These are phyloP conservation scores for Curvularia hawaiiensis DNA, from an alignment of 2,329 filamentous ascomycete genomes.

Conservation along the genomic window DNA sequence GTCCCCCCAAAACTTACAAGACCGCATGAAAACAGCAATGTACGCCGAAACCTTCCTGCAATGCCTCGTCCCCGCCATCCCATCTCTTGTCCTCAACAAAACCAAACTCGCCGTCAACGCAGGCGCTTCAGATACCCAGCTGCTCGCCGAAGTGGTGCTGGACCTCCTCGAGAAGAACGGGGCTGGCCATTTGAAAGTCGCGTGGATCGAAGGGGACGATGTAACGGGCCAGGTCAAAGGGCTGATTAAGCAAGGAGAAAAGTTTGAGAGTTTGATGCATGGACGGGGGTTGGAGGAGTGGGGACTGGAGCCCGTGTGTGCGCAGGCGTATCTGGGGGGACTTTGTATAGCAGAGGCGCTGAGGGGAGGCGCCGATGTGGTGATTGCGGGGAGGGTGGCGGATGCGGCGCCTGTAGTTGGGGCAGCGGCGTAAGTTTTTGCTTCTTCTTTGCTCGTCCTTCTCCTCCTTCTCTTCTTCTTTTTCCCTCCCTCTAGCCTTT, in stretches of 20 bases:
- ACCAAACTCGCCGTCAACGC: conserved; percentile 59
- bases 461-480: conserved; percentile 16
- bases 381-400: conserved; percentile 39
- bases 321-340: conserved; percentile 21
- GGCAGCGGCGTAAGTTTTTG: conserved; percentile 45
- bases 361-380: conserved; percentile 35
- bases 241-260: conserved; percentile 42
- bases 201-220: conserved; percentile 29
- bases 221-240: conserved; percentile 39
- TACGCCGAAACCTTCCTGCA: conserved; percentile 54
- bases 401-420: conserved; percentile 53
- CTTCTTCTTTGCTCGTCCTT: too few species aligned
- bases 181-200: conserved; percentile 27
- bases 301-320: conserved; percentile 34
- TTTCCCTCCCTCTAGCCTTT: too few species aligned
- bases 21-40: conserved; percentile 34
- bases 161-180: conserved; percentile 17
- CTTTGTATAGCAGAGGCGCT: conserved; percentile 37
- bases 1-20: conserved; percentile 49
- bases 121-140: conserved; percentile 58
- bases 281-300: conserved; percentile 46
- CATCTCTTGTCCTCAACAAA: conserved; percentile 26
- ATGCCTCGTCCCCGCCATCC: conserved; percentile 44
- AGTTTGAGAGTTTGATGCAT: conserved; percentile 48
- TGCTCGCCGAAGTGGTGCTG: conserved; percentile 21